Evolutionary conservation across 768 basidiomycete species (phyloP).

Genomic region (Pisolithus marmoratus): DNA sequence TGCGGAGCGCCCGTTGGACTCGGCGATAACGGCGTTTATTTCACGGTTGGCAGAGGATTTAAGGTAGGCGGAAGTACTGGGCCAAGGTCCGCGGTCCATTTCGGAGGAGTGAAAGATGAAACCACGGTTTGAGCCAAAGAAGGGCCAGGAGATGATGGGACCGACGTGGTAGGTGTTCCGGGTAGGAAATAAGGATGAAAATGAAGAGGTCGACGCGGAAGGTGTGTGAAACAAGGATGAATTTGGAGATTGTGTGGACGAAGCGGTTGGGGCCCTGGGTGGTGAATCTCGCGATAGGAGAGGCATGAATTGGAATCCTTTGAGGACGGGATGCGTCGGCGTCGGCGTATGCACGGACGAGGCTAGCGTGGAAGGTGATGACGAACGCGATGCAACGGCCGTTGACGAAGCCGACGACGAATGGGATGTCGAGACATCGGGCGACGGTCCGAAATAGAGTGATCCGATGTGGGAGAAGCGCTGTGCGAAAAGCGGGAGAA

Average conservation of each 20-base stretch:
- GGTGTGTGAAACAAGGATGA: not conserved
- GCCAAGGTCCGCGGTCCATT: conserved; percentile 78
- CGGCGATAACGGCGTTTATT: conserved; percentile 62
- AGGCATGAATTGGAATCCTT: conserved; percentile 16
- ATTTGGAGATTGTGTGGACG: not conserved
- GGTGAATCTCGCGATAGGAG: conserved; percentile 5
- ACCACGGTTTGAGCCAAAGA: conserved; percentile 81
- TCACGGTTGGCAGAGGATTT: conserved; percentile 67
- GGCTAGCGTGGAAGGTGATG: conserved; percentile 11
- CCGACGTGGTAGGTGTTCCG: conserved; percentile 48
- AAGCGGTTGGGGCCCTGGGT: not conserved
- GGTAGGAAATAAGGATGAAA: not conserved
- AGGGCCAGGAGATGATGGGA: conserved; percentile 86
- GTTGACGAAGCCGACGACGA: not conserved
- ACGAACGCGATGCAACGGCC: conserved; percentile 13
- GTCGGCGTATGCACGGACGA: conserved; percentile 18
- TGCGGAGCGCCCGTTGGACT: conserved; percentile 72
- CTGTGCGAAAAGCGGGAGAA: conserved; percentile 71
- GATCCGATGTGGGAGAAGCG: conserved; percentile 76
- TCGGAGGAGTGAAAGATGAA: conserved; percentile 63
- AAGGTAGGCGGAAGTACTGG: conserved; percentile 53
- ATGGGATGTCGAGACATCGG: not conserved
- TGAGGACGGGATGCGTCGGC: conserved; percentile 14
- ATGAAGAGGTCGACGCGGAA: not conserved
- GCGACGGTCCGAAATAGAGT: conserved; percentile 41